A percentile compares a stretch with the other conserved stretches of the same genome.
Conservation (phyloP, 176 grass and related monocot genomes). For the Oryza rufipogon region DNA sequence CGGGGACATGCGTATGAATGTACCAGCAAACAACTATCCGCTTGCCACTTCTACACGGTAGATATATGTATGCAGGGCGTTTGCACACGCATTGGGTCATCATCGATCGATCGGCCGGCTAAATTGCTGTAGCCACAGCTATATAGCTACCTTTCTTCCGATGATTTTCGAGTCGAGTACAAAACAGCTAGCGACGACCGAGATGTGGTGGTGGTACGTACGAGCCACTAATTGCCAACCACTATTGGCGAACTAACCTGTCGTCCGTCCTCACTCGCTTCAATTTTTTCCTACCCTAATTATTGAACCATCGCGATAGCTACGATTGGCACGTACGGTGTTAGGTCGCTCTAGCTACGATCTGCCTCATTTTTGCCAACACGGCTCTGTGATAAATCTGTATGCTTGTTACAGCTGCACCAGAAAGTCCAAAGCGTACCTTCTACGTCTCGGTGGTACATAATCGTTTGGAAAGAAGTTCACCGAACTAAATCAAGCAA, state of each 20-base stretch:
- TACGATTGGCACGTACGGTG: not conserved
- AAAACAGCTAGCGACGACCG: not conserved
- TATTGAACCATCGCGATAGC: not conserved
- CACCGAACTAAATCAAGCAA: no score
- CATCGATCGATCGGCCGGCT: not conserved
- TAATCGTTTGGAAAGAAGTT: not conserved
- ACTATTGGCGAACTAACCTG: not conserved
- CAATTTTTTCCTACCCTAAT: not conserved
- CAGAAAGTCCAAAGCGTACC: not conserved
- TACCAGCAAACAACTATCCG: constrained; percentile 17
- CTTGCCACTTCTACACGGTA: constrained; percentile 28
- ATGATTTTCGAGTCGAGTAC: not conserved
- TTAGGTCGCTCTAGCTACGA: not conserved
- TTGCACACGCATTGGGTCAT: not conserved
- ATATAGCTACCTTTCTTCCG: not conserved
- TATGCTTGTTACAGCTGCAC: not conserved
- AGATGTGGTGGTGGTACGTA: not conserved
- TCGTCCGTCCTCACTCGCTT: not conserved
- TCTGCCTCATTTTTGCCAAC: constrained; percentile 1
- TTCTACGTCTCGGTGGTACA: not conserved
- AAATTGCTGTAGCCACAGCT: not conserved
- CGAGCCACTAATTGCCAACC: constrained; percentile 17
- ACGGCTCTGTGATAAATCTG: not conserved
- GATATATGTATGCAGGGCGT: not conserved
- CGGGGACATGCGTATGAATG: constrained; percentile 54